Evolutionary conservation across 495 filamentous ascomycete genomes (phyloP), one percentile per base, ranked within the genome.

Genomic region (Aspergillus hancockii): DNA sequence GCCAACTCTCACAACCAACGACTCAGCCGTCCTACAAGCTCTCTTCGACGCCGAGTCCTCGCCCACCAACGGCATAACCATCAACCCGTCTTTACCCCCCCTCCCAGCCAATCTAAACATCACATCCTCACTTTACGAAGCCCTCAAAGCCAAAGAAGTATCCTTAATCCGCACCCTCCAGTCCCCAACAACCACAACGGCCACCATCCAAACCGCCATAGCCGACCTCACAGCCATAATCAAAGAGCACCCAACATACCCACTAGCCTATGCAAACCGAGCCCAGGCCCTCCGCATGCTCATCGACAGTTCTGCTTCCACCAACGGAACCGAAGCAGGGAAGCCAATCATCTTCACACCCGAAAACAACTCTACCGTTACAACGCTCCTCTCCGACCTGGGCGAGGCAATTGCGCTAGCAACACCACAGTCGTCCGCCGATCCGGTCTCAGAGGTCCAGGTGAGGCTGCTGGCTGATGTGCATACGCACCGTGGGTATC

Each of bases 11-110:
- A 88, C 86, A 54, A 71, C 72, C 25, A 88, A 88, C 65, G 91
- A 95, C 72, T 71, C 85, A 58, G 80, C 84, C 38, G 84, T 93
- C 59, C 84, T 94, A 43, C 77, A 86, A 63, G 87, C 89, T 53
- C 87, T 96, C 70, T 91, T 89, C 65, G 90, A 94, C 61, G 87
- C 89, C 13, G 91, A 93, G 67, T 81, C 85, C 31, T 83, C 87
- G 19, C 84, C 88, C 1, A 75, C 76, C 14, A 66, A 77, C 1
- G 70, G 76, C 1, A 68, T 85, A 19, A 72, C 76, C 25, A 76
- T 92, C 43, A 82, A 88, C 63, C 7, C 76, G 0, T 74, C 74
- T 3, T 78, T 91, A 12, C 84, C 88, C 12, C 74, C 81, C 40
- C 84, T 88, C 67, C 87, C 89, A 2, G 38, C 63, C 28, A 54